These are phyloP conservation scores for Penicillium longicatenatum DNA, from an alignment of 495 filamentous ascomycete species.

Conservation along the genomic window DNA sequence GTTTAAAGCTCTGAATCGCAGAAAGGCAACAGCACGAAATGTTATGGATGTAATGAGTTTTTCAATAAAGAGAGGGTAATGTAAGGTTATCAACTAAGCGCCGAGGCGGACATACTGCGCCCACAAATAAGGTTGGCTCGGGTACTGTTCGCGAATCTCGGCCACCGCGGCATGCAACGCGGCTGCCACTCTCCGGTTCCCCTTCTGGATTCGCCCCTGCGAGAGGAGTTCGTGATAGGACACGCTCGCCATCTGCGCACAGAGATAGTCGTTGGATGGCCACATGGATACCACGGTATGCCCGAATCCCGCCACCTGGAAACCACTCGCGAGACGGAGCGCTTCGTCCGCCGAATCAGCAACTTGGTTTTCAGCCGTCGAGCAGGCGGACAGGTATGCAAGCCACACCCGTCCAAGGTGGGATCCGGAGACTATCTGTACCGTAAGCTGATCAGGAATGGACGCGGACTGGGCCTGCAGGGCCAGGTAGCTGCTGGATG, in stretches of 20 bases:
- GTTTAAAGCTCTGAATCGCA: too few relatives aligned
- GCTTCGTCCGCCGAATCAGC: slow-evolving; percentile 29
- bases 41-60: too few relatives aligned
- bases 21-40: too few relatives aligned
- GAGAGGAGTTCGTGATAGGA: neutral
- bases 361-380: slow-evolving; percentile 18
- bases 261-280: neutral
- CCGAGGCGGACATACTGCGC: neutral
- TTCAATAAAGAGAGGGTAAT: too few relatives aligned
- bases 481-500: neutral
- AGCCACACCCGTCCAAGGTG: neutral
- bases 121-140: neutral
- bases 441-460: neutral
- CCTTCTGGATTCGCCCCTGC: neutral
- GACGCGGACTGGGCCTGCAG: neutral
- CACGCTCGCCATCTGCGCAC: neutral
- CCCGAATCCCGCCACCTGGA: slow-evolving; percentile 34
- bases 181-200: neutral
- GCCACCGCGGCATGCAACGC: neutral
- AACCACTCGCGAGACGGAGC: slow-evolving; percentile 34
- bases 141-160: neutral
- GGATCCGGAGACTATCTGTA: neutral
- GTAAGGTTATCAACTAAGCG: too few relatives aligned
- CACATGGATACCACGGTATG: slow-evolving; percentile 4
- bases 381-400: slow-evolving; percentile 36